Percentiles rank a stretch among this genome's conserved stretches.
Conservation (phyloP, 768 basidiomycete species). For the Tulasnella sp. region DNA sequence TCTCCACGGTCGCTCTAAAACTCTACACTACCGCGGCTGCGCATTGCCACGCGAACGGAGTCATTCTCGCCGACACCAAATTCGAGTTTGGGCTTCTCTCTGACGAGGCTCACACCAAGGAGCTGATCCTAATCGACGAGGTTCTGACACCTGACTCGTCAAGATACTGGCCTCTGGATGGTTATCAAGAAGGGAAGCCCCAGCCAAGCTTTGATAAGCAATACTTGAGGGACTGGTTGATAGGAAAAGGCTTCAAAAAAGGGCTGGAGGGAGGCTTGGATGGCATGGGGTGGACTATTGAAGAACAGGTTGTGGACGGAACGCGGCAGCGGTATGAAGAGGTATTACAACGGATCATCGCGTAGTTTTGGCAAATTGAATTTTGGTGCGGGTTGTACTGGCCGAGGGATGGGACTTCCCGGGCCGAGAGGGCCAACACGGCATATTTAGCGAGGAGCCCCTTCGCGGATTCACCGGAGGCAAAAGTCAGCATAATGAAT, state of each 20-base stretch:
- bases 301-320: conserved; percentile 60
- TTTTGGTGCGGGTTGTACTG: background rate
- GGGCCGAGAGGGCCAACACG: too few relatives aligned
- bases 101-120: conserved; percentile 25
- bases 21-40: conserved; percentile 67
- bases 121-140: conserved; percentile 87
- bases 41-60: conserved; percentile 60
- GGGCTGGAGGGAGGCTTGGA: conserved; percentile 67
- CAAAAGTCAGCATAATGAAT: too few relatives aligned
- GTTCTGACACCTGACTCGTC: conserved; percentile 96
- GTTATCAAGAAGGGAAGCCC: conserved; percentile 58
- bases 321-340: conserved; percentile 74
- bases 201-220: conserved; percentile 97
- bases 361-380: background rate
- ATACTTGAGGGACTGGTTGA: conserved; percentile 85
- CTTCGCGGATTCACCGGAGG: too few relatives aligned
- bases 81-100: conserved; percentile 88
- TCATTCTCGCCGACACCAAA: conserved; percentile 97
- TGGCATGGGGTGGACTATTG: conserved; percentile 69
- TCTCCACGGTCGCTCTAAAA: conserved; percentile 50
- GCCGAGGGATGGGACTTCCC: too few relatives aligned
- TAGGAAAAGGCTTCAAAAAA: conserved; percentile 57
- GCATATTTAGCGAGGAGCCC: too few relatives aligned
- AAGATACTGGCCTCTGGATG: conserved; percentile 81
- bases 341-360: conserved; percentile 29